Percentiles rank a stretch among this genome's conserved stretches.
Evolutionary conservation across 768 basidiomycete species (phyloP).

Genomic region (Lactarius hatsudake): DNA sequence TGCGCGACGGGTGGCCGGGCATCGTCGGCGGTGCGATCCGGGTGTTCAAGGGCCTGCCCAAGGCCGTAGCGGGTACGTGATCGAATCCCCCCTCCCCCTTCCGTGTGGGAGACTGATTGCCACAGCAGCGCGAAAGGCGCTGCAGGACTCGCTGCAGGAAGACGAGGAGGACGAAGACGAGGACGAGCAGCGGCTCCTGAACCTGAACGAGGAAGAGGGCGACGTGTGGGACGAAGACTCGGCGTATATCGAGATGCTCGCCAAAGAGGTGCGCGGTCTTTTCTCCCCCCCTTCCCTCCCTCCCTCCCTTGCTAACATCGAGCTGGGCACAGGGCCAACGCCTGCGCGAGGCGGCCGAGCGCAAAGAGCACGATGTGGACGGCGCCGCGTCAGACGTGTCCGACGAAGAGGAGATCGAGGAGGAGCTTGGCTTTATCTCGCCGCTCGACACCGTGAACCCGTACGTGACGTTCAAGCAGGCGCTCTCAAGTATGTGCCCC

Average conservation of each 20-base stretch:
- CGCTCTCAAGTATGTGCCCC: constrained; percentile 60
- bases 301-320: too few relatives aligned
- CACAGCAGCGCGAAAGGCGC: constrained; percentile 51
- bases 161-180: constrained; percentile 28
- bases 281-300: too few relatives aligned
- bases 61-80: constrained; percentile 66
- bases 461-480: constrained; percentile 74
- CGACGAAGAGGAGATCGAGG: constrained; percentile 59
- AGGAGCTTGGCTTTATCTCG: constrained; percentile 85
- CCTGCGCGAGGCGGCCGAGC: constrained; percentile 60
- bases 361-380: constrained; percentile 30
- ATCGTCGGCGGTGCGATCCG: constrained; percentile 69
- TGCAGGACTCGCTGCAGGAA: constrained; percentile 47
- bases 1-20: constrained; percentile 72
- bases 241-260: constrained; percentile 83
- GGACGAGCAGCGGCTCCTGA: constrained; percentile 49
- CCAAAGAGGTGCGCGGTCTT: constrained; percentile 58
- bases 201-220: constrained; percentile 70
- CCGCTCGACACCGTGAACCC: constrained; percentile 77
- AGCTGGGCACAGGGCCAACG: constrained; percentile 56
- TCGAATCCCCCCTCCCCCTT: too few relatives aligned
- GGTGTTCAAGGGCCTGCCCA: constrained; percentile 76
- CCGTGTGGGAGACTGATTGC: not conserved
- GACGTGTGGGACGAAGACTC: constrained; percentile 92
- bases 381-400: constrained; percentile 34